Conservation (phyloP, 768 basidiomycete species). For the Hygrophorus pudorinus region DNA sequence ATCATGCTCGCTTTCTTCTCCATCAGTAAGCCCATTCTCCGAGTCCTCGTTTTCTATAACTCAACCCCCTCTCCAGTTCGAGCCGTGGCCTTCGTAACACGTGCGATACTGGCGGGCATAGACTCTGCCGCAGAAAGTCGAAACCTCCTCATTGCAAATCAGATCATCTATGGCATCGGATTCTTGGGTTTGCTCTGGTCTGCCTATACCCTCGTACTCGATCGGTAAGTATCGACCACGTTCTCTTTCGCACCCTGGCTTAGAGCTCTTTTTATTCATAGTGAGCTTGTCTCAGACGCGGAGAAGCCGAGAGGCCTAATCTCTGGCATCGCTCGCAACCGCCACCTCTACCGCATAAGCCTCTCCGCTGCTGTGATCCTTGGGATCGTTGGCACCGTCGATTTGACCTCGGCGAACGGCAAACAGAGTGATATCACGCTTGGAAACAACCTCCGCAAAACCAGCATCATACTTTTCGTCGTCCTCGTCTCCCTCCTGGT, state of each 20-base stretch:
- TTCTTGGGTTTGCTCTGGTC: conserved; percentile 35
- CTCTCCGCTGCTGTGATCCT: conserved; percentile 22
- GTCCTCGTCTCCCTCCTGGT: conserved; percentile 24
- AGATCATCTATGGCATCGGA: conserved; percentile 30
- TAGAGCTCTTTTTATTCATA: neutral
- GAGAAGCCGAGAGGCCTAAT: conserved; percentile 13
- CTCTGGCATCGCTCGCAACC: conserved; percentile 19
- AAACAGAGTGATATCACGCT: conserved; percentile 8
- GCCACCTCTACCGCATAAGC: conserved; percentile 20
- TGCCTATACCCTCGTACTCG: conserved; percentile 30
- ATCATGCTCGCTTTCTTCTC: conserved; percentile 28
- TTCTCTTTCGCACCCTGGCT: neutral
- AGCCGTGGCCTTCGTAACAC: conserved; percentile 28
- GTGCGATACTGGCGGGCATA: conserved; percentile 25
- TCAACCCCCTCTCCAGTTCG: conserved; percentile 23
- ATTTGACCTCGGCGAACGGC: conserved; percentile 11
- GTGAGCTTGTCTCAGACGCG: neutral
- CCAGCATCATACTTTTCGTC: conserved; percentile 27
- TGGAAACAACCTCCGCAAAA: conserved; percentile 20
- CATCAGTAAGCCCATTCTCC: conserved; percentile 21
- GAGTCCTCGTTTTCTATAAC: neutral
- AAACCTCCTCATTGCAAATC: conserved; percentile 25
- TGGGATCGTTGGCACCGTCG: conserved; percentile 21
- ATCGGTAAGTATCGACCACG: conserved; percentile 22
- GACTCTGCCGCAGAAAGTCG: conserved; percentile 22